These are phyloP conservation scores for Penicillium sp. DNA, from an alignment of 2,329 filamentous ascomycete species.

Conservation along the genomic window DNA sequence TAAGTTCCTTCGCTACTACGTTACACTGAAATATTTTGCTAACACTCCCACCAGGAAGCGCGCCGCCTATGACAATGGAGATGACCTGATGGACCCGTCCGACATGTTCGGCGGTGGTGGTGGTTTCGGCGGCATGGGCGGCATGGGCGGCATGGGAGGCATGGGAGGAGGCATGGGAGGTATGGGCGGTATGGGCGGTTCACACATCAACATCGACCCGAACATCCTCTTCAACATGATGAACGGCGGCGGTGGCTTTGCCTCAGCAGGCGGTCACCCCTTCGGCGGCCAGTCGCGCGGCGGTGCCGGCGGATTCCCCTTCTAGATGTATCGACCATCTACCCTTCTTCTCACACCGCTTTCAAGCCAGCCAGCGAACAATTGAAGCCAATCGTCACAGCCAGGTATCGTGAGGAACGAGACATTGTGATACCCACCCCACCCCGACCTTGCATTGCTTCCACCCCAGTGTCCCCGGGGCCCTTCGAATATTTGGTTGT, in stretches of 20 bases:
- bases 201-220: conserved; percentile 59
- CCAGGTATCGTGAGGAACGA: background rate
- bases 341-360: background rate
- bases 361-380: background rate
- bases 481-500: background rate
- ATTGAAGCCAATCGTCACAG: background rate
- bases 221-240: conserved; percentile 82
- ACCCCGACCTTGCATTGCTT: background rate
- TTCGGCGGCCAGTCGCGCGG: conserved; percentile 40
- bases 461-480: background rate
- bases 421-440: background rate
- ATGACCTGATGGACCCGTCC: conserved; percentile 79
- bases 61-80: conserved; percentile 84
- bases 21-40: background rate
- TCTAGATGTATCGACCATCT: conserved; percentile 36
- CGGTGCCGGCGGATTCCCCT: conserved; percentile 49
- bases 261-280: conserved; percentile 50
- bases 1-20: conserved; percentile 48
- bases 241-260: conserved; percentile 56
- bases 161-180: conserved; percentile 53
- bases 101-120: conserved; percentile 73
- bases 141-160: conserved; percentile 56
- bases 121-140: conserved; percentile 44
- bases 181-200: conserved; percentile 54
- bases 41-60: conserved; percentile 60